These are phyloP conservation scores for Annulohypoxylon stygium DNA, from an alignment of 495 filamentous ascomycete genomes.

Conservation along the genomic window DNA sequence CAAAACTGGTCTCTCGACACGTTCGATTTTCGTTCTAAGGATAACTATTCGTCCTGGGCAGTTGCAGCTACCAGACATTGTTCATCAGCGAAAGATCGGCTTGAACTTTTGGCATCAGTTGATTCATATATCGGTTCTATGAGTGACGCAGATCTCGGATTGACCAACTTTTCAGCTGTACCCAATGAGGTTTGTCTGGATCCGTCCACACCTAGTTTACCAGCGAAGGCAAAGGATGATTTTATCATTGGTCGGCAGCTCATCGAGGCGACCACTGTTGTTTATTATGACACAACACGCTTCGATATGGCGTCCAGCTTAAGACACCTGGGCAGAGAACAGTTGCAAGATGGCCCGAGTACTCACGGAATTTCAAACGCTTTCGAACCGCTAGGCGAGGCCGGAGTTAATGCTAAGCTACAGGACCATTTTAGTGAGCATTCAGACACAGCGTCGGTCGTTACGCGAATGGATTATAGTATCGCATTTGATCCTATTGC, in stretches of 20 bases:
- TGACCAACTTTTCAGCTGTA: conserved; percentile 13
- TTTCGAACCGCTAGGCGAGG: conserved; percentile 49
- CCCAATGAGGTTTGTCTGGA: conserved; percentile 67
- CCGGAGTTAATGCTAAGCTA: conserved; percentile 46
- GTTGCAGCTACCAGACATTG: conserved; percentile 39
- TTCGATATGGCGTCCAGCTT: conserved; percentile 50
- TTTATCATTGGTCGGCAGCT: conserved; percentile 73
- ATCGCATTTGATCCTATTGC: conserved; percentile 70
- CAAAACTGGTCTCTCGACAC: conserved; percentile 69
- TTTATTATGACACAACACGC: conserved; percentile 44
- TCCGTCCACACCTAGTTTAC: conserved; percentile 68
- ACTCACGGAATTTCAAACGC: not conserved
- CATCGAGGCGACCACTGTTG: conserved; percentile 63
- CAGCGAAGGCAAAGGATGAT: conserved; percentile 71
- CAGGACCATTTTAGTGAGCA: conserved; percentile 45
- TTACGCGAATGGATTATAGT: conserved; percentile 60
- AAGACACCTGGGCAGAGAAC: conserved; percentile 54
- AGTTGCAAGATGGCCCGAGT: conserved; percentile 32
- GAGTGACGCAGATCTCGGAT: conserved; percentile 66
- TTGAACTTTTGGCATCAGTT: conserved; percentile 51
- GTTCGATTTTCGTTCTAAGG: conserved; percentile 57
- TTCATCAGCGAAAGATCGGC: conserved; percentile 28
- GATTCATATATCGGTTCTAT: conserved; percentile 55
- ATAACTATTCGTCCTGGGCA: conserved; percentile 52
- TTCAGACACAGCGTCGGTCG: conserved; percentile 32